A percentile compares a stretch with the other conserved stretches of the same genome.
phyloP scores from a whole-genome alignment of 805 yeast genomes.

The Candida berthetii region DNA sequence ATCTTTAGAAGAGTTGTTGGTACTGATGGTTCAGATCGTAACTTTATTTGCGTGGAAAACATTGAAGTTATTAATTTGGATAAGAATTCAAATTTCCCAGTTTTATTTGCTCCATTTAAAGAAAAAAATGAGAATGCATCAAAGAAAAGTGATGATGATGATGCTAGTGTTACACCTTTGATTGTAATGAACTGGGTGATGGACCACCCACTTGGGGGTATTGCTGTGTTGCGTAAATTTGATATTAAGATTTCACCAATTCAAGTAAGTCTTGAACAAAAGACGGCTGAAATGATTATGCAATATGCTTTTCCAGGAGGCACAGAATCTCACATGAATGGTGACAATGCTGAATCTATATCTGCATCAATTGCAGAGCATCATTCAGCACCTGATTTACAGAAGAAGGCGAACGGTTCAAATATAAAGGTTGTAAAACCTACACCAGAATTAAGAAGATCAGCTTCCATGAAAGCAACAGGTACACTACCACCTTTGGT shows the following conservation, averaged over 20 bases:
- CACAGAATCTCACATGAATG: conserved; percentile 6
- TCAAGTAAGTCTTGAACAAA: conserved; percentile 66
- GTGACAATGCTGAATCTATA: conserved; percentile 10
- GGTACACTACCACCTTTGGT: too few relatives aligned
- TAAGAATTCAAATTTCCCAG: conserved; percentile 55
- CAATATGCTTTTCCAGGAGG: conserved; percentile 63
- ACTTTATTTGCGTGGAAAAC: conserved; percentile 50
- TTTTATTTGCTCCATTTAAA: conserved; percentile 51
- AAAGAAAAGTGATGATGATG: conserved; percentile 3
- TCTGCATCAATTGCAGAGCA: not conserved
- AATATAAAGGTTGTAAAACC: too few relatives aligned
- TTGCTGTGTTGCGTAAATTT: conserved; percentile 66
- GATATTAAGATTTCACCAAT: conserved; percentile 59
- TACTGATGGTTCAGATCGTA: conserved; percentile 61
- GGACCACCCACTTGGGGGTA: conserved; percentile 86
- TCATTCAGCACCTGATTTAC: not conserved
- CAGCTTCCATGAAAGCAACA: too few relatives aligned
- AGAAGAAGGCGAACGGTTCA: too few relatives aligned
- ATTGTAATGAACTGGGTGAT: conserved; percentile 64
- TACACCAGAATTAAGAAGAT: too few relatives aligned
- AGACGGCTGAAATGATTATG: conserved; percentile 55
- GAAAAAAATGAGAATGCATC: conserved; percentile 12
- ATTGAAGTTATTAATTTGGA: conserved; percentile 67
- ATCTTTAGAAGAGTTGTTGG: conserved; percentile 56
- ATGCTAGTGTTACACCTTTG: conserved; percentile 20